Conservation (phyloP, 441 rosid genomes). For the Adansonia grandidieri region DNA sequence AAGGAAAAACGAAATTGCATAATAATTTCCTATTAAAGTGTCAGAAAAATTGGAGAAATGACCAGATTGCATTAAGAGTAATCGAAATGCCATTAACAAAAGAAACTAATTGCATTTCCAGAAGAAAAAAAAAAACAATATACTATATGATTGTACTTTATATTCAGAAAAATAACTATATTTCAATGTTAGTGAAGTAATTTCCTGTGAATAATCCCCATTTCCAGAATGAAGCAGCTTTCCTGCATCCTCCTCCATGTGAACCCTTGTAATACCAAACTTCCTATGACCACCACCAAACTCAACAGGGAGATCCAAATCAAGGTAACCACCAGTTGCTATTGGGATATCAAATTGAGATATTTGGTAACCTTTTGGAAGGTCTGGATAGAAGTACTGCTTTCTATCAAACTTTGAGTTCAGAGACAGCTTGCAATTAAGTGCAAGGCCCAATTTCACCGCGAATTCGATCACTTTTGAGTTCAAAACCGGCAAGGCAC, state of each 20-base stretch:
- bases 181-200: slow-evolving; percentile 25
- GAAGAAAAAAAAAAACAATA: not conserved
- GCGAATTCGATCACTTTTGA: slow-evolving; percentile 85
- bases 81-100: not conserved
- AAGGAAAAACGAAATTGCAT: not conserved
- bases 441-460: slow-evolving; percentile 83
- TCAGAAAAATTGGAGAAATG: not conserved
- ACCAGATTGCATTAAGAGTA: slow-evolving; percentile 1
- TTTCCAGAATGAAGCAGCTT: slow-evolving; percentile 79
- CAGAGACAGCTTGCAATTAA: slow-evolving; percentile 80
- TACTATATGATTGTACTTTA: not conserved
- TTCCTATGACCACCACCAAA: slow-evolving; percentile 89
- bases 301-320: slow-evolving; percentile 85
- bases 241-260: slow-evolving; percentile 98
- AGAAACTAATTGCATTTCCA: slow-evolving; percentile 15
- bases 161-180: slow-evolving; percentile 6
- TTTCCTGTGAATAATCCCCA: slow-evolving; percentile 73
- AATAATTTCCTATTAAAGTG: not conserved
- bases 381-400: slow-evolving; percentile 96
- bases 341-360: slow-evolving; percentile 95
- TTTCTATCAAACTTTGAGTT: slow-evolving; percentile 91
- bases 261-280: slow-evolving; percentile 92
- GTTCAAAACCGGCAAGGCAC: slow-evolving; percentile 86
- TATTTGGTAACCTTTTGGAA: slow-evolving; percentile 94
- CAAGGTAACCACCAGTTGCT: slow-evolving; percentile 71